Conservation (phyloP, 2,329 filamentous ascomycete species). For the Apiospora phragmitis region DNA sequence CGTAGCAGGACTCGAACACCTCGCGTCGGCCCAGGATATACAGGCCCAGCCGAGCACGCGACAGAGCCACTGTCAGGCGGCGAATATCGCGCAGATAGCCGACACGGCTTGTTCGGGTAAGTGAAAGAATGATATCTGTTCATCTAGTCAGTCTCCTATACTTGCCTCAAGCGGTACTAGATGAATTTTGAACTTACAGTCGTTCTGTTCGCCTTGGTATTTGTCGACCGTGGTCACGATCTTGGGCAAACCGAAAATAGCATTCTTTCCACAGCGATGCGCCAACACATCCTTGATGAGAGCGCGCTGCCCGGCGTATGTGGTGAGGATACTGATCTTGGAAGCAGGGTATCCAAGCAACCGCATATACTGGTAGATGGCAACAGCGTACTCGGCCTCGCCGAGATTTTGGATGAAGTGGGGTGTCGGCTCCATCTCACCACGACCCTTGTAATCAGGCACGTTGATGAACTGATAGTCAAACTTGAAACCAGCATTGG, state of each 20-base stretch:
- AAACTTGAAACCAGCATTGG: constrained; percentile 89
- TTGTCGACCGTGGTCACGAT: constrained; percentile 96
- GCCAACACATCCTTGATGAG: constrained; percentile 83
- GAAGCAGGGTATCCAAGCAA: constrained; percentile 85
- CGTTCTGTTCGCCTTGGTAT: constrained; percentile 98
- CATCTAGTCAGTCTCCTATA: constrained; percentile 15
- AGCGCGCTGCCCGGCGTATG: constrained; percentile 89
- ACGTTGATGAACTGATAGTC: constrained; percentile 98
- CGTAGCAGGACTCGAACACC: constrained; percentile 86
- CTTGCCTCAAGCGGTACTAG: background rate
- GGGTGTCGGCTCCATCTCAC: constrained; percentile 85
- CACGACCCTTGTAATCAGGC: constrained; percentile 84
- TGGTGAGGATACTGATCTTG: constrained; percentile 86
- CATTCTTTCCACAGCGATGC: constrained; percentile 80
- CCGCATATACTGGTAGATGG: constrained; percentile 96
- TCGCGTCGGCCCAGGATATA: constrained; percentile 88
- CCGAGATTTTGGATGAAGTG: constrained; percentile 97
- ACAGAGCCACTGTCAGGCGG: constrained; percentile 90
- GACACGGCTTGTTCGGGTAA: constrained; percentile 84
- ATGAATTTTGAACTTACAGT: constrained; percentile 66
- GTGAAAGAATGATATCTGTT: constrained; percentile 88
- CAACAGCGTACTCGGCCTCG: constrained; percentile 95
- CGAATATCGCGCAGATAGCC: constrained; percentile 94
- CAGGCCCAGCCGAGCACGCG: constrained; percentile 84
- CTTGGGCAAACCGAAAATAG: constrained; percentile 85